Evolutionary conservation across 1,139 yeast genomes (phyloP).

Genomic region (Geotrichum klebahnii): DNA sequence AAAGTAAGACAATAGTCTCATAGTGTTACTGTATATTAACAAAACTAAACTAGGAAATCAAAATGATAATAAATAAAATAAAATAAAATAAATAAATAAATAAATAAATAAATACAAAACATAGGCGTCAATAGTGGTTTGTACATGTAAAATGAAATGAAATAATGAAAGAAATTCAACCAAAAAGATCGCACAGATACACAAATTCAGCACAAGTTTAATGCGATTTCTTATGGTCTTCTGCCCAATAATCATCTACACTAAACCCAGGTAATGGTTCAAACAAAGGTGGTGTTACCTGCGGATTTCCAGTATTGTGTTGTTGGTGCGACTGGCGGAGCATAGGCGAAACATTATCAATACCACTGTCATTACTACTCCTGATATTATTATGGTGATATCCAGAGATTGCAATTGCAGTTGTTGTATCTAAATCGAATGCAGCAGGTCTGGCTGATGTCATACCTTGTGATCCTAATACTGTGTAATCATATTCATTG

Average conservation of each 20-base stretch:
- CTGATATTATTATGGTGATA: no score
- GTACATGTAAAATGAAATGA: no score
- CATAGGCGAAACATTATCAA: constrained; percentile 15
- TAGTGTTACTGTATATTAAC: not conserved
- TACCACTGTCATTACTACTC: constrained; percentile 16
- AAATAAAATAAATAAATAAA: not conserved
- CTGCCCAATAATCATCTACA: constrained; percentile 36
- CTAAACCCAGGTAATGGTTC: constrained; percentile 33
- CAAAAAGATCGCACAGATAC: no score
- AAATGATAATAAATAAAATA: not conserved
- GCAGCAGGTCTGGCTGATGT: no score
- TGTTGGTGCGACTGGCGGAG: not conserved
- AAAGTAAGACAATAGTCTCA: not conserved
- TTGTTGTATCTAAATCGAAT: no score
- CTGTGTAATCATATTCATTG: no score
- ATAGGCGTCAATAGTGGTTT: not conserved
- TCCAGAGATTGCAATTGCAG: no score
- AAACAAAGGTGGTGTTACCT: constrained; percentile 25
- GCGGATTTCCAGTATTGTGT: no score
- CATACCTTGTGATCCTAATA: no score
- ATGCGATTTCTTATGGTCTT: constrained; percentile 32
- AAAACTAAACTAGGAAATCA: not conserved
- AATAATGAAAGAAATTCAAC: no score
- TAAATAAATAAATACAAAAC: not conserved
- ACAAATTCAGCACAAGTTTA: not conserved